Conservation (phyloP, 225 moss, liverwort and hornwort species). For the Pleurozium schreberi region DNA sequence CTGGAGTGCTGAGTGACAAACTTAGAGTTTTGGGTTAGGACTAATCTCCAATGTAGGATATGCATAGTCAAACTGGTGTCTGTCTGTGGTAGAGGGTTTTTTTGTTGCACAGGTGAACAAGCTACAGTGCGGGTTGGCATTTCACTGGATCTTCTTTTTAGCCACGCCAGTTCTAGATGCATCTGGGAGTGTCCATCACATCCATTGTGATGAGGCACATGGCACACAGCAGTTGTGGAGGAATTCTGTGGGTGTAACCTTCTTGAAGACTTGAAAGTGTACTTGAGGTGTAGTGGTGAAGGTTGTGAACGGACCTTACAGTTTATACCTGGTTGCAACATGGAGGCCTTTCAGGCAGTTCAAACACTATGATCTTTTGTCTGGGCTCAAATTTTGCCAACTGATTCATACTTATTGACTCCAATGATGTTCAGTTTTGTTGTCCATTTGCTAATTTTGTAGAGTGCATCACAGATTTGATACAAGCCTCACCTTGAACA, state of each 20-base stretch:
- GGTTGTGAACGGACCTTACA: not conserved
- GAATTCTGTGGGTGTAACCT: not conserved
- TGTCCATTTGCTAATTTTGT: not conserved
- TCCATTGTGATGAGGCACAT: not conserved
- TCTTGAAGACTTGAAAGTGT: not conserved
- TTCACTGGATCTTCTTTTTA: slow-evolving; percentile 2
- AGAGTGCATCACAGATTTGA: not conserved
- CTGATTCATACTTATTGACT: not conserved
- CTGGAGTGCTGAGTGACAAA: slow-evolving; percentile 7
- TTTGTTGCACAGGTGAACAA: slow-evolving; percentile 49
- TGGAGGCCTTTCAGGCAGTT: not conserved
- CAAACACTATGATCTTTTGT: not conserved
- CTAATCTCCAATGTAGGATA: slow-evolving; percentile 40
- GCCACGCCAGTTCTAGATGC: slow-evolving; percentile 13
- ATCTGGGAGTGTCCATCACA: slow-evolving; percentile 5
- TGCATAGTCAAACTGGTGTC: slow-evolving; percentile 35
- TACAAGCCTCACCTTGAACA: not conserved
- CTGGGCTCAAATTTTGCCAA: not conserved
- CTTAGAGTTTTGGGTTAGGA: slow-evolving; percentile 18
- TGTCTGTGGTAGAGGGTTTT: slow-evolving; percentile 43
- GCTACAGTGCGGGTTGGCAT: slow-evolving; percentile 34
- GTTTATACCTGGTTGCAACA: not conserved
- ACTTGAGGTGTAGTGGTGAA: not conserved
- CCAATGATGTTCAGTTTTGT: not conserved
- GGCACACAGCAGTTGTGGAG: slow-evolving; percentile 1